Evolutionary conservation across 2,329 filamentous ascomycete genomes (phyloP), one percentile per base, ranked within the genome.

Genomic region (Beauveria australis): DNA sequence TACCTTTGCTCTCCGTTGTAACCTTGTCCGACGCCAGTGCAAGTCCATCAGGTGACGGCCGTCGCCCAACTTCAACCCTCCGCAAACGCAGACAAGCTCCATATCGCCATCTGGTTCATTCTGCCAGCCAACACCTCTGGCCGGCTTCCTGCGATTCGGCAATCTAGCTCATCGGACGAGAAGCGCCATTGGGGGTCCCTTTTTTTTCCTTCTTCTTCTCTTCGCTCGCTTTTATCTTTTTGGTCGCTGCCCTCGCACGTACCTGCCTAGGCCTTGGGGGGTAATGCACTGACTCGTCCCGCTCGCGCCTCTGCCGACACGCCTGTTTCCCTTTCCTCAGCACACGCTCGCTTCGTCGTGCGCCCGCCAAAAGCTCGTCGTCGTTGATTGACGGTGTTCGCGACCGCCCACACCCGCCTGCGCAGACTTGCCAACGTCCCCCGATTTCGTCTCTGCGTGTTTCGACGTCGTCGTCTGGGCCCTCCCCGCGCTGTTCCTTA

Each of bases 281-380:
- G 58, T 41, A 40, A 60, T 60, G 58, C 51, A 60, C 58, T 60
- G 58, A 60, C 58, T 60, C 58, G 58, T 49, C 51, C 41, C 51
- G n/a, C 49, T 43, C 41, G 51, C 40, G 41, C 43, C 30, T 54
- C 44, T 60, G 19, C 40, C 58, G 43, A 60, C 58, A 60, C 58
- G 51, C 51, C 43, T 44, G 51, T 54, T 55, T 51, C 49, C 18
- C n/a, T 53, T 28, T n/a, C 3, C 33, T 37, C 33, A 47, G 24
- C 41, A 49, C 28, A 49, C 51, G 28, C 41, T 52, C 30, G 51
- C 43, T 60, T 54, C 41, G 28, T 18, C 43, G 18, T 16, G 24
- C 28, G 24, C 30, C 33, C 43, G 43, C 51, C 33, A 37, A 51
- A 24, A 48, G 22, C 43, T 41, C 19, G 22, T 33, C 9, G 8